Conservation (phyloP, 1,284 basidiomycete species). For the Trichosporon asahii region DNA sequence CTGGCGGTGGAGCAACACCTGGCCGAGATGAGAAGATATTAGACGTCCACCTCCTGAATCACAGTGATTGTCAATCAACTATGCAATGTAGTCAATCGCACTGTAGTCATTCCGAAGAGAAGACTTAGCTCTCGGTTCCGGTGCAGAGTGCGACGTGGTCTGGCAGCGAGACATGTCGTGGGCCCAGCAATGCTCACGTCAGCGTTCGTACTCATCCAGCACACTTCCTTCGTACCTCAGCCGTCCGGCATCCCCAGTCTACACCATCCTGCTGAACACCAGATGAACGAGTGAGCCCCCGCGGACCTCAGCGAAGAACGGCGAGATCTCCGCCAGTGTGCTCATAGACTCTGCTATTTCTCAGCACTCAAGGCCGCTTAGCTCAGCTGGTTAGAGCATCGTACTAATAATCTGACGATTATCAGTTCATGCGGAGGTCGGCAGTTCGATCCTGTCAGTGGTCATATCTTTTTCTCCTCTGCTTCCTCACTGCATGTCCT, state of each 20-base stretch:
- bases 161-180: neutral
- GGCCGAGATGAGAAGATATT: too few relatives aligned
- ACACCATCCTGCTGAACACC: too few relatives aligned
- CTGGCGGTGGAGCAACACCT: too few relatives aligned
- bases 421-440: neutral
- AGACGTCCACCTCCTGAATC: neutral
- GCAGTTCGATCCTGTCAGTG: conserved; percentile 4
- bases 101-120: neutral
- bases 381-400: conserved; percentile 3
- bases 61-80: neutral
- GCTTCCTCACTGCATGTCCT: too few relatives aligned
- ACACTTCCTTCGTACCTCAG: too few relatives aligned
- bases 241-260: too few relatives aligned
- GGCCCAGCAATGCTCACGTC: neutral
- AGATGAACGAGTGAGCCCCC: too few relatives aligned
- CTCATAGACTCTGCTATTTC: too few relatives aligned
- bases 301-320: too few relatives aligned
- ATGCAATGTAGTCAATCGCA: too few relatives aligned
- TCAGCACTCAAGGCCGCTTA: neutral
- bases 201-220: neutral
- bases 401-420: neutral
- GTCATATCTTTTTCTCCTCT: neutral
- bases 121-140: neutral
- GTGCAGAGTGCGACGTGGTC: neutral
- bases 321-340: too few relatives aligned